Conservation (phyloP, 305 asterid genomes). For the Fraxinus sp. region DNA sequence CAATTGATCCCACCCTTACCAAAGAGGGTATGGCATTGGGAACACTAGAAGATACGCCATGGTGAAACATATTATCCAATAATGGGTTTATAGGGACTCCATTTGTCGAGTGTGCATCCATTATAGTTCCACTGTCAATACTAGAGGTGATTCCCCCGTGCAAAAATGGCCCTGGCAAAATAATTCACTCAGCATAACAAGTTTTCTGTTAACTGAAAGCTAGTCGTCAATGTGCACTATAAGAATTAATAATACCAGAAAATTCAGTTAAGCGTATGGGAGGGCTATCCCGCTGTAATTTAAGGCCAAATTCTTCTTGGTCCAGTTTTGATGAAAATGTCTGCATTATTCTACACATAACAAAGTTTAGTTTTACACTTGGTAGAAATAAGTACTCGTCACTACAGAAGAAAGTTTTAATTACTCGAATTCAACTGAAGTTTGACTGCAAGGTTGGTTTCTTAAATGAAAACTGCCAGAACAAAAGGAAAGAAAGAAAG, state of each 20-base stretch:
- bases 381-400: conserved; percentile 4
- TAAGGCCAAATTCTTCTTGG: conserved; percentile 55
- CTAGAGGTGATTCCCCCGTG: conserved; percentile 44
- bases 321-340: conserved; percentile 61
- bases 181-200: conserved; percentile 23
- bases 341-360: conserved; percentile 53
- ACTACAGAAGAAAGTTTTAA: neutral
- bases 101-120: conserved; percentile 41
- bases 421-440: conserved; percentile 1
- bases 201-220: conserved; percentile 18
- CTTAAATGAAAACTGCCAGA: conserved; percentile 19
- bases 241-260: conserved; percentile 53
- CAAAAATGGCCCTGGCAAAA: conserved; percentile 48
- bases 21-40: conserved; percentile 62
- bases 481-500: conserved; percentile 2
- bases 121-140: conserved; percentile 49
- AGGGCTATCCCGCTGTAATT: conserved; percentile 57
- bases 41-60: conserved; percentile 60
- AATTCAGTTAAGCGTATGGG: conserved; percentile 54
- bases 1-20: conserved; percentile 51
- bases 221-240: conserved; percentile 9
- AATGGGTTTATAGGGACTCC: conserved; percentile 54
- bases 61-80: conserved; percentile 50
- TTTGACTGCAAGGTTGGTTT: neutral
- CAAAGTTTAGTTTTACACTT: conserved; percentile 15